Conservation (phyloP, 768 basidiomycete species). For the Tricholoma sp. region DNA sequence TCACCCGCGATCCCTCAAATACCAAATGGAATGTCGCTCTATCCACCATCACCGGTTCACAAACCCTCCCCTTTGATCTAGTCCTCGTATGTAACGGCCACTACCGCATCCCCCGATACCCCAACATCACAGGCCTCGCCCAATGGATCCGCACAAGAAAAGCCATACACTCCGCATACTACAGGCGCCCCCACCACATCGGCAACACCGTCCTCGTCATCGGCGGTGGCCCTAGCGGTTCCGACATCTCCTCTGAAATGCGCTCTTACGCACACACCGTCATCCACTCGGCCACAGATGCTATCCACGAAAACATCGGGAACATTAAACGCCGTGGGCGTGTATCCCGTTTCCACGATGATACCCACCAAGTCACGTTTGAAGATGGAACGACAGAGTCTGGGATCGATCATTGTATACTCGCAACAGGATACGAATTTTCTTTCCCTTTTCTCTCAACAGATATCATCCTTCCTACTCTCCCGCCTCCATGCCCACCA, state of each 20-base stretch:
- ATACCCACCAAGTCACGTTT: slow-evolving; percentile 39
- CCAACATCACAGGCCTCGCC: slow-evolving; percentile 52
- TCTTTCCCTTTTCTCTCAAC: slow-evolving; percentile 57
- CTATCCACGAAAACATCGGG: slow-evolving; percentile 24
- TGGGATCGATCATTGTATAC: slow-evolving; percentile 55
- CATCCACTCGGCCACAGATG: slow-evolving; percentile 49
- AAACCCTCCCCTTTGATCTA: slow-evolving; percentile 47
- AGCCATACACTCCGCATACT: slow-evolving; percentile 65
- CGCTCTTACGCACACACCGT: slow-evolving; percentile 36
- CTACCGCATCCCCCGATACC: slow-evolving; percentile 59
- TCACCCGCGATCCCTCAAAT: slow-evolving; percentile 32
- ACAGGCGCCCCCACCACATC: slow-evolving; percentile 47
- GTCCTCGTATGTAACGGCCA: slow-evolving; percentile 76
- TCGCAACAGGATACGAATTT: slow-evolving; percentile 74
- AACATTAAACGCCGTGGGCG: slow-evolving; percentile 37
- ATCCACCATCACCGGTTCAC: slow-evolving; percentile 17
- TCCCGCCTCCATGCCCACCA: slow-evolving; percentile 43
- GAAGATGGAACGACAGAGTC: slow-evolving; percentile 52
- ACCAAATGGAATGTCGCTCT: slow-evolving; percentile 44
- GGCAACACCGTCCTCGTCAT: slow-evolving; percentile 42
- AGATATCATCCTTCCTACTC: slow-evolving; percentile 23
- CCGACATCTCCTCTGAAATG: slow-evolving; percentile 63
- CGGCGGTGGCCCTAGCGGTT: slow-evolving; percentile 60
- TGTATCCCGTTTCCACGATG: slow-evolving; percentile 34
- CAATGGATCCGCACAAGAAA: slow-evolving; percentile 48